Conservation (phyloP, 768 basidiomycete species). For the Leccinellum albellum region DNA sequence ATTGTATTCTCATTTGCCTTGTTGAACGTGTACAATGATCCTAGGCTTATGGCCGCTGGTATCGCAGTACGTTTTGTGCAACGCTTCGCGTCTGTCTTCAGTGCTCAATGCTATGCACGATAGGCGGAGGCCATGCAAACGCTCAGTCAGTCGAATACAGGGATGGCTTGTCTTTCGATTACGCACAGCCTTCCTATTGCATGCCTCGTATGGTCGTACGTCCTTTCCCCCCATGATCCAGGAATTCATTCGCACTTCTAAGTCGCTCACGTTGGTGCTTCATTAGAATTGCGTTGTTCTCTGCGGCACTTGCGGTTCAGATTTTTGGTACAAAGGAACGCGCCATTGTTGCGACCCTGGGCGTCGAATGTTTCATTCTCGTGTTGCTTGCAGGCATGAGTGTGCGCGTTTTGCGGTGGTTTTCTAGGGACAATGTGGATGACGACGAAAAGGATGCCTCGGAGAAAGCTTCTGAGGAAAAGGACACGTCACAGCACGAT, state of each 20-base stretch:
- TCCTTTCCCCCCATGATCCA: background rate
- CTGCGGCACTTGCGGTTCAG: constrained; percentile 1
- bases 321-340: constrained; percentile 5
- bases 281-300: constrained; percentile 11
- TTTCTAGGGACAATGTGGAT: background rate
- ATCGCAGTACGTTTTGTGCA: constrained; percentile 4
- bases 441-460: background rate
- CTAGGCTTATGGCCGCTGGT: background rate
- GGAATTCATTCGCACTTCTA: background rate
- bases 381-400: background rate
- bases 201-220: constrained; percentile 15
- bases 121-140: constrained; percentile 5
- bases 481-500: background rate
- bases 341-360: background rate
- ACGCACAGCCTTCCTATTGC: constrained; percentile 15
- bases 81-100: no score
- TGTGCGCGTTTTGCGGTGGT: constrained; percentile 1
- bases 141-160: background rate
- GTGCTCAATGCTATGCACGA: background rate
- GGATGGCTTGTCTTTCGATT: constrained; percentile 10
- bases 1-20: constrained; percentile 11
- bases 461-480: background rate
- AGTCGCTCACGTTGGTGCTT: background rate
- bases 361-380: constrained; percentile 7
- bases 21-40: constrained; percentile 11